A percentile compares a stretch with the other conserved stretches of the same genome.
These are phyloP conservation scores for Skeletonema menzelii DNA, from an alignment of 108 stramenopile species.

Conservation along the genomic window DNA sequence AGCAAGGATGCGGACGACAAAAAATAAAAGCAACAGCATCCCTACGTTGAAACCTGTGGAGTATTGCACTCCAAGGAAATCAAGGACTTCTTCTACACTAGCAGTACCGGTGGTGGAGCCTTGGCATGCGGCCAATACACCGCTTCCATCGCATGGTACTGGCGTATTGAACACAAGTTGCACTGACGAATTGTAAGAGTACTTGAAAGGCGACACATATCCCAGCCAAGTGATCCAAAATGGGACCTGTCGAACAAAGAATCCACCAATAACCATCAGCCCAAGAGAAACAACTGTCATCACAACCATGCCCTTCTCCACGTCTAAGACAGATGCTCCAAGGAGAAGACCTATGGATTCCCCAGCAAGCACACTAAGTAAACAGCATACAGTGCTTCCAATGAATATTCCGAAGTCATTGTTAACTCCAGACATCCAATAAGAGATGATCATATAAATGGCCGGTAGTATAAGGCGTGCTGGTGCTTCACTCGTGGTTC, in stretches of 20 bases:
- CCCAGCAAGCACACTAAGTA: slow-evolving; percentile 68
- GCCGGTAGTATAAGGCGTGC: slow-evolving; percentile 54
- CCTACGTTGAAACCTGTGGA: slow-evolving; percentile 65
- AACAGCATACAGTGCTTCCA: slow-evolving; percentile 39
- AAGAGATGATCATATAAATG: slow-evolving; percentile 66
- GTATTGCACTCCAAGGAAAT: slow-evolving; percentile 60
- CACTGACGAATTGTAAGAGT: slow-evolving; percentile 59
- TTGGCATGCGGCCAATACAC: slow-evolving; percentile 37
- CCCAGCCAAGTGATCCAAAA: slow-evolving; percentile 54
- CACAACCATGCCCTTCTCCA: slow-evolving; percentile 56
- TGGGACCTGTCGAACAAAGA: slow-evolving; percentile 66
- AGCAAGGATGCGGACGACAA: slow-evolving; percentile 58
- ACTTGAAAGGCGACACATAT: slow-evolving; percentile 71
- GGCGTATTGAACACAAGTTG: slow-evolving; percentile 56
- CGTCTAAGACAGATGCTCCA: slow-evolving; percentile 65
- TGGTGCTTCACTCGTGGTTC: slow-evolving; percentile 63
- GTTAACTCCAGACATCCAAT: slow-evolving; percentile 71
- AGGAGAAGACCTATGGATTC: slow-evolving; percentile 67
- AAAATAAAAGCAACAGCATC: slow-evolving; percentile 54
- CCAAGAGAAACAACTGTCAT: slow-evolving; percentile 57
- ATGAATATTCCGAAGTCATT: slow-evolving; percentile 50
- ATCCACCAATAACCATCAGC: slow-evolving; percentile 70
- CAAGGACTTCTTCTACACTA: slow-evolving; percentile 43
- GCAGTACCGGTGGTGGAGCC: slow-evolving; percentile 31
- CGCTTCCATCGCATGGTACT: slow-evolving; percentile 72